phyloP scores from a whole-genome alignment of 2,329 filamentous ascomycete species.

The Aureobasidium melanogenum region DNA sequence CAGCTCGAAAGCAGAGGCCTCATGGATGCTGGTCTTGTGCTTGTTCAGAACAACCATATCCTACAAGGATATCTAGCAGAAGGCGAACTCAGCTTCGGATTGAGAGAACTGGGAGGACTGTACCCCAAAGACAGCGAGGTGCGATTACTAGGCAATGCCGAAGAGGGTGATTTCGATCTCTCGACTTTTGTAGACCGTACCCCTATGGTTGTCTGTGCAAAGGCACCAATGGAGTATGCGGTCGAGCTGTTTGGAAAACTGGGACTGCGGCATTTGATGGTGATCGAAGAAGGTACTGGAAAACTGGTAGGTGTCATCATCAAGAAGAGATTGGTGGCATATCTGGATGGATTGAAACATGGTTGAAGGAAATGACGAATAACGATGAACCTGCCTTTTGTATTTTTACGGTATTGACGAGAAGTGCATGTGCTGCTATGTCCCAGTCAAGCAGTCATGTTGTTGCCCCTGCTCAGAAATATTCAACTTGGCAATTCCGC shows the following conservation, averaged over 20 bases:
- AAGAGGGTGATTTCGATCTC: constrained; percentile 35
- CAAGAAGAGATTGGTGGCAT: constrained; percentile 49
- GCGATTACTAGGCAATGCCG: constrained; percentile 29
- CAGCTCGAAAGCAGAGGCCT: constrained; percentile 42
- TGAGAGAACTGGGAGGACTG: constrained; percentile 29
- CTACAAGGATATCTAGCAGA: constrained; percentile 49
- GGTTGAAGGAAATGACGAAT: background rate
- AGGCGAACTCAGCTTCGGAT: constrained; percentile 44
- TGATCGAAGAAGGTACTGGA: constrained; percentile 45
- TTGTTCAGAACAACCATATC: constrained; percentile 41
- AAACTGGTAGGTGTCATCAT: constrained; percentile 46
- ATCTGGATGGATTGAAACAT: constrained; percentile 37
- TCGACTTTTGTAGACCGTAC: constrained; percentile 45
- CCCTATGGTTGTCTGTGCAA: constrained; percentile 41
- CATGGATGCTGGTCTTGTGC: constrained; percentile 49
- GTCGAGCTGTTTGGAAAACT: constrained; percentile 53
- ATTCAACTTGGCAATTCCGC: no score
- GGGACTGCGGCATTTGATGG: constrained; percentile 45
- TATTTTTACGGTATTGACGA: background rate
- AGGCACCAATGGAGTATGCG: constrained; percentile 49
- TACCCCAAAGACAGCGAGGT: constrained; percentile 28
- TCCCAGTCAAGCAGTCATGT: no score
- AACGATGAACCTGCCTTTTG: background rate
- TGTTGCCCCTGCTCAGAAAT: no score
- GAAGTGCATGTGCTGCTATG: no score